Base-by-base conservation (phyloP, 805 yeast genomes). In the Ogataea methanolica region DNA sequence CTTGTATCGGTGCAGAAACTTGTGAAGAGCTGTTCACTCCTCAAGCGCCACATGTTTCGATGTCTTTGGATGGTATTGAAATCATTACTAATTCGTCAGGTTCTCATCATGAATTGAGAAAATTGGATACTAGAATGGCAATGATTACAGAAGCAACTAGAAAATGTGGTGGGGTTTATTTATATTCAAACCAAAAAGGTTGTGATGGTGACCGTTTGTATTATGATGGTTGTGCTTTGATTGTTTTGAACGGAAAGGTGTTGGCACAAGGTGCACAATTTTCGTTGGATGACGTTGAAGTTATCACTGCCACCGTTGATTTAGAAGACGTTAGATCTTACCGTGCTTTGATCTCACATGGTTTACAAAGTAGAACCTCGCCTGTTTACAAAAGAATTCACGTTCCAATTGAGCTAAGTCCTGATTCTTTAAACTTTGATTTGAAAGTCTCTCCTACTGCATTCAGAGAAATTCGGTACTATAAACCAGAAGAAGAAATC, bases 11-110 rank as follows among this genome's bases (percentile, higher is more conserved):
- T n/a, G 88, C 92, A 40, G 99, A 94, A 67, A 95, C 99, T 0
- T 94, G 99, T 66, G 99, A 94, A 65, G 99, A 94, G 67, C 73
- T 94, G 48, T 94, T 94, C 67, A 94, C 99, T 0, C 99, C 99
- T 1, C 85, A 88, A 54, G 83, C 96, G 4, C 99, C 99, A 3
- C 97, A 92, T 66, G 87, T 94, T 47, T 80, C 81, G 17, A 83
- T 92, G 88, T 79, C 96, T 0, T 71, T 94, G 33, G 97, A 90
- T 65, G 99, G 99, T 39, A 96, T 92, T n/a, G 99, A 94, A 67
- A 91, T 94, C 59, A 76, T 94, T 62, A 90, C 97, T 39, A 94
- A 94, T 63, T 89, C 97, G 0, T 84, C 95, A 5, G 99, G 99
- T 2, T 86, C 96, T n/a, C 99, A 94, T 63, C 99, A 94, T 64